A percentile compares a stretch with the other conserved stretches of the same genome.
phyloP scores from a whole-genome alignment of 371 early-diverging fungal species.

The Mucor piriformis region DNA sequence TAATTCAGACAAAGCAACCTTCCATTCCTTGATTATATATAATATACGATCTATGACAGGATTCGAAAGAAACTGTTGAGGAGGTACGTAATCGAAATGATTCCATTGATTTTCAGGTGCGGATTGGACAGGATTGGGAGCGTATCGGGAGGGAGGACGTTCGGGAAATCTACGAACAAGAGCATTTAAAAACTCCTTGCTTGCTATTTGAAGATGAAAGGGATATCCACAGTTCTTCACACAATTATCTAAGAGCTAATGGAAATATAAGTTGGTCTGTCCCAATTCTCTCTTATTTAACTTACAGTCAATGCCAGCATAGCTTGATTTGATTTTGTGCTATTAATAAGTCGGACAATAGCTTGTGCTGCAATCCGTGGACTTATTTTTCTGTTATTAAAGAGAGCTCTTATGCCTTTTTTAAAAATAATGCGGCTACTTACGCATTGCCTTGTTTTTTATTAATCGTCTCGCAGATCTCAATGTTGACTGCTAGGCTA shows the following conservation, averaged over 20 bases:
- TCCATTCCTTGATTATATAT: conserved; percentile 93
- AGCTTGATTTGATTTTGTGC: conserved; percentile 65
- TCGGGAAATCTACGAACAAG: conserved; percentile 92
- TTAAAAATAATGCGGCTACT: conserved; percentile 27
- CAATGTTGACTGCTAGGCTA: conserved; percentile 85
- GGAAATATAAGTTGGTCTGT: background rate
- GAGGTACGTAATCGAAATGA: conserved; percentile 32
- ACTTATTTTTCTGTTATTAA: conserved; percentile 24
- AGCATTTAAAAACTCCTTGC: conserved; percentile 94
- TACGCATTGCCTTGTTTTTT: conserved; percentile 84
- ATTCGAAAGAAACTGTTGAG: conserved; percentile 44
- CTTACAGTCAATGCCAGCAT: conserved; percentile 75
- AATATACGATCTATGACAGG: conserved; percentile 82
- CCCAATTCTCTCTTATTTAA: background rate
- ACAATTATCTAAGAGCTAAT: conserved; percentile 86
- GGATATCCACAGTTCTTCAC: conserved; percentile 97
- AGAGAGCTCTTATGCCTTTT: background rate
- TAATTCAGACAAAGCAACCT: conserved; percentile 75
- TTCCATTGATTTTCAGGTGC: conserved; percentile 38
- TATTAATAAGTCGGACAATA: conserved; percentile 80
- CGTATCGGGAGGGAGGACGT: conserved; percentile 62
- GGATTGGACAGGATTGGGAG: conserved; percentile 27
- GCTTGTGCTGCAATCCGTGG: conserved; percentile 86
- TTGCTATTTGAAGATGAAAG: conserved; percentile 90
- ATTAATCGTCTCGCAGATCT: conserved; percentile 93